Conservation (phyloP, 2,329 filamentous ascomycete genomes). For the Didymellaceae sp. region DNA sequence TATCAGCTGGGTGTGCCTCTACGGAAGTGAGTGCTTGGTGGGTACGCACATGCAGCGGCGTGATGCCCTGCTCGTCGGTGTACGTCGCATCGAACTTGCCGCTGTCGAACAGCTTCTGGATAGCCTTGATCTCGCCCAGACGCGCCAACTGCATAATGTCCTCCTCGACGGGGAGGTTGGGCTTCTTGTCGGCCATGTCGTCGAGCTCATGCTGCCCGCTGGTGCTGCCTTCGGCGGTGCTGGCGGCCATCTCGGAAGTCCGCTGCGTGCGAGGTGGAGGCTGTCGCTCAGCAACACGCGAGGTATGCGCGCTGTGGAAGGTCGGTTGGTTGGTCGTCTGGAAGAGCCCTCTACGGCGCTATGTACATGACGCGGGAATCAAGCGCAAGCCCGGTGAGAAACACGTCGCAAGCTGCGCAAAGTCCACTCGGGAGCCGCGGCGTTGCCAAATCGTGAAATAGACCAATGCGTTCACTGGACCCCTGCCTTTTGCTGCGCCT, state of each 20-base stretch:
- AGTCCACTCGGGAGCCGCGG: slow-evolving; percentile 24
- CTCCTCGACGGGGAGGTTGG: slow-evolving; percentile 63
- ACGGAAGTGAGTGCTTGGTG: neutral
- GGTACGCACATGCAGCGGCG: slow-evolving; percentile 80
- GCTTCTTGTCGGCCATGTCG: slow-evolving; percentile 45
- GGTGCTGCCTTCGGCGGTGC: slow-evolving; percentile 24
- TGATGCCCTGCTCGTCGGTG: slow-evolving; percentile 90
- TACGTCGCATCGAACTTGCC: slow-evolving; percentile 83
- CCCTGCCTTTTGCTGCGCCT: slow-evolving; percentile 20
- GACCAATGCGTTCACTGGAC: slow-evolving; percentile 27
- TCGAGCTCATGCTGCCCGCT: slow-evolving; percentile 46
- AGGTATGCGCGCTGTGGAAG: neutral
- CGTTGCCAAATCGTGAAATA: slow-evolving; percentile 22
- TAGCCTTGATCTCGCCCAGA: slow-evolving; percentile 81
- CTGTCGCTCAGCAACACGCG: slow-evolving; percentile 6
- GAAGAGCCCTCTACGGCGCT: neutral
- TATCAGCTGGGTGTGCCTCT: slow-evolving; percentile 14
- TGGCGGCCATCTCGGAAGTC: slow-evolving; percentile 39
- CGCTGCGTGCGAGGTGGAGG: slow-evolving; percentile 10
- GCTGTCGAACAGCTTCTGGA: slow-evolving; percentile 88
- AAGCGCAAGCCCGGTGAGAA: slow-evolving; percentile 6
- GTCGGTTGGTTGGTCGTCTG: neutral
- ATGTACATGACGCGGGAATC: slow-evolving; percentile 22
- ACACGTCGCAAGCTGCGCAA: slow-evolving; percentile 18
- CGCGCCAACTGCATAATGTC: slow-evolving; percentile 97